These are phyloP conservation scores for Aspergillus bertholletiae DNA, from an alignment of 495 filamentous ascomycete species.

Conservation along the genomic window DNA sequence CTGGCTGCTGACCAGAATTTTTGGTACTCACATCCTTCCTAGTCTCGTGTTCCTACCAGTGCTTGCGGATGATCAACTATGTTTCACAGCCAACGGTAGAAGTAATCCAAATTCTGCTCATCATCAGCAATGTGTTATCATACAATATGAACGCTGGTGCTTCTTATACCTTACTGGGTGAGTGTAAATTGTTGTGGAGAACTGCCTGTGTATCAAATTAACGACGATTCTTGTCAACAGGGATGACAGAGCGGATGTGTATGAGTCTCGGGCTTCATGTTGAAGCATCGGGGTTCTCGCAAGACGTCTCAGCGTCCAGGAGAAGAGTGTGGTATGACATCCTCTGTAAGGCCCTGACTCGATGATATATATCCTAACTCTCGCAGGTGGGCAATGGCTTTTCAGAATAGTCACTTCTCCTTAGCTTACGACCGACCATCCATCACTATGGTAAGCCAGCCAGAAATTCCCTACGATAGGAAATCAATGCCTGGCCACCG, in stretches of 20 bases:
- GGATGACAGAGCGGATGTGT: conserved; percentile 57
- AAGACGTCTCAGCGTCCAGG: conserved; percentile 30
- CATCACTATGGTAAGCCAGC: conserved; percentile 50
- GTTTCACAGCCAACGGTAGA: conserved; percentile 54
- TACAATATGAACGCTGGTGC: conserved; percentile 64
- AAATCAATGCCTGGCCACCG: conserved; percentile 47
- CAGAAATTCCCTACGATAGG: conserved; percentile 45
- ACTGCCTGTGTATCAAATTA: neutral
- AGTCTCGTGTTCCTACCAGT: conserved; percentile 63
- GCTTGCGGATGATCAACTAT: conserved; percentile 59
- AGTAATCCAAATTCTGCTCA: conserved; percentile 54
- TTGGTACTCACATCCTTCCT: neutral
- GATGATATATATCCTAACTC: conserved; percentile 5
- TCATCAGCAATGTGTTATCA: conserved; percentile 57
- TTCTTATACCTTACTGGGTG: conserved; percentile 57
- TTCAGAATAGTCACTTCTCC: conserved; percentile 59
- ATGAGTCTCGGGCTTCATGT: conserved; percentile 57
- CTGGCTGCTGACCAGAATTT: neutral
- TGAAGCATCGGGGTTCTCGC: conserved; percentile 42
- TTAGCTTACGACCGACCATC: conserved; percentile 59
- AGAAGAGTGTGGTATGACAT: conserved; percentile 39
- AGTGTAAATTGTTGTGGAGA: conserved; percentile 6
- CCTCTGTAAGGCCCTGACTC: neutral
- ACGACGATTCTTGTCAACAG: conserved; percentile 23
- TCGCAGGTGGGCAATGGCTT: conserved; percentile 54